These are phyloP conservation scores for Mycosarcoma mackinlayi DNA, from an alignment of 1,284 basidiomycete genomes.

Conservation along the genomic window DNA sequence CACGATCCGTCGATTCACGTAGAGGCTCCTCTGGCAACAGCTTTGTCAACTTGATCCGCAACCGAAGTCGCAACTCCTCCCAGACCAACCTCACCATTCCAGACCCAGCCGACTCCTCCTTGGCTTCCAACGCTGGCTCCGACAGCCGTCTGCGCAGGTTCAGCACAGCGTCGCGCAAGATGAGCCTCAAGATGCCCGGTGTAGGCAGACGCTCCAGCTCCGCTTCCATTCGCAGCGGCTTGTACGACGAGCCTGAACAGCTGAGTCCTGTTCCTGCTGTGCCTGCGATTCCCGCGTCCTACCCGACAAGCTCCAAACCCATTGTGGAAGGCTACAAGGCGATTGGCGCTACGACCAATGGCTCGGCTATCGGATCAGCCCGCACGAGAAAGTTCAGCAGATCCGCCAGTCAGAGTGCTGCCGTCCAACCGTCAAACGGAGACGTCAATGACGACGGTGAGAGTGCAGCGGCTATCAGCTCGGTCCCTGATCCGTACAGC, in stretches of 20 bases:
- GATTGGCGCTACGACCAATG: constrained; percentile 1
- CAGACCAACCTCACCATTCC: constrained; percentile 40
- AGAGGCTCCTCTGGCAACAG: constrained; percentile 30
- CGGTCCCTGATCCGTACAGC: constrained; percentile 23
- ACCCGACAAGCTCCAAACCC: constrained; percentile 1
- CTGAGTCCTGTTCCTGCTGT: constrained; percentile 18
- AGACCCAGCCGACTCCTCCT: constrained; percentile 8
- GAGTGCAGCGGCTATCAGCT: not conserved
- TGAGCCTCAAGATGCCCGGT: constrained; percentile 45
- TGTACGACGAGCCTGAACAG: constrained; percentile 33
- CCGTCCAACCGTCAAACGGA: not conserved
- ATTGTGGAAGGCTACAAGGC: constrained; percentile 27
- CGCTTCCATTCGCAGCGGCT: constrained; percentile 18
- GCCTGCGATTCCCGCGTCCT: constrained; percentile 18
- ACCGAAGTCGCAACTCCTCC: constrained; percentile 39
- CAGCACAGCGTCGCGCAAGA: constrained; percentile 41
- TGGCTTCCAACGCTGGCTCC: not conserved
- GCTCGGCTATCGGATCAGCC: not conserved
- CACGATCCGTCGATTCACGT: constrained; percentile 47
- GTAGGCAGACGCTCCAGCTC: constrained; percentile 20
- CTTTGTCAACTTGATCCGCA: constrained; percentile 41
- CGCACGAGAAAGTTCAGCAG: constrained; percentile 28
- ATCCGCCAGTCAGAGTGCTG: constrained; percentile 14
- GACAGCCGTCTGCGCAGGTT: constrained; percentile 28
- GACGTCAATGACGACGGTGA: not conserved